A percentile compares a stretch with the other conserved stretches of the same genome.
These are phyloP conservation scores for Staphylotrichum tortipilum DNA, from an alignment of 495 filamentous ascomycete species.

Conservation along the genomic window DNA sequence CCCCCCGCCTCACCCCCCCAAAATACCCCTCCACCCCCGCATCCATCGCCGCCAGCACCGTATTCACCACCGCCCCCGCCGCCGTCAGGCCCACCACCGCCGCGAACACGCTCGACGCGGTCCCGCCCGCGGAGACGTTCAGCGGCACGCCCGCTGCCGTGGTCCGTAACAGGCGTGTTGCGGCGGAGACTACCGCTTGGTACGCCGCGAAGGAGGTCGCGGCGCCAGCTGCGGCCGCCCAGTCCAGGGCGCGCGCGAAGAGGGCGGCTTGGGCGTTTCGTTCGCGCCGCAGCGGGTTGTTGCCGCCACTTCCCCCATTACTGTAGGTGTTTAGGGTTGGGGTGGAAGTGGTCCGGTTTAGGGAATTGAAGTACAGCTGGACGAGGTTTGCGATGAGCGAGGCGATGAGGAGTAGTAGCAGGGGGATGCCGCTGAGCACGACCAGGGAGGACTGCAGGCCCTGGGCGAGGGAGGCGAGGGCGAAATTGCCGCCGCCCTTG, in stretches of 20 bases:
- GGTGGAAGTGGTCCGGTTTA: too few species aligned
- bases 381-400: constrained; percentile 15
- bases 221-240: constrained; percentile 18
- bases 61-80: constrained; percentile 18
- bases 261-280: constrained; percentile 17
- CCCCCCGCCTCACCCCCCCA: constrained; percentile 1
- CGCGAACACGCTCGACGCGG: constrained; percentile 16
- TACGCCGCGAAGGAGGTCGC: constrained; percentile 7
- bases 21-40: constrained; percentile 7
- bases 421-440: constrained; percentile 16
- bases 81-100: constrained; percentile 13
- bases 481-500: constrained; percentile 15
- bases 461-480: constrained; percentile 13
- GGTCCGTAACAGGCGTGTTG: constrained; percentile 9
- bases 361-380: constrained; percentile 17
- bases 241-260: constrained; percentile 21
- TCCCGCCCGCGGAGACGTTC: not conserved
- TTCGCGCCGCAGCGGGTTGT: constrained; percentile 1
- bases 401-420: constrained; percentile 12
- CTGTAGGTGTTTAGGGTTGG: too few species aligned
- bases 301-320: too few species aligned
- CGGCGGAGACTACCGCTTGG: constrained; percentile 1
- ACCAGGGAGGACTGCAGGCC: constrained; percentile 16
- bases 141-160: constrained; percentile 4
- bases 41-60: constrained; percentile 15